Evolutionary conservation across 257 asterid genomes (phyloP).

Genomic region (Ilex asprella): DNA sequence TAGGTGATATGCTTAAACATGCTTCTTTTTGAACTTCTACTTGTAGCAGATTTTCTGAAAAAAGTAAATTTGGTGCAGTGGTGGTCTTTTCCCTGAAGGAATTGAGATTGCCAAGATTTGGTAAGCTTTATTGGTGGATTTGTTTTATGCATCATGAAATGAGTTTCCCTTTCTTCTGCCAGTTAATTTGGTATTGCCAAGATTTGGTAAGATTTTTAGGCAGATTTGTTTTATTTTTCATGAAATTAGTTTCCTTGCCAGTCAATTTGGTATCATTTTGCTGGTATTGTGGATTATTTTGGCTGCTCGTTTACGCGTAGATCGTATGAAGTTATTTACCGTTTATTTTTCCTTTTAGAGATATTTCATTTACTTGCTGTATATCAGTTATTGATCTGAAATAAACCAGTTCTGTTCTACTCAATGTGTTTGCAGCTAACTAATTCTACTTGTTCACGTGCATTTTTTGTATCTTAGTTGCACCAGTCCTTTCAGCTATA

Average conservation of each 20-base stretch:
- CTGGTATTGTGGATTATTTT: not conserved
- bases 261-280: not conserved
- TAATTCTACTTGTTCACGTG: not conserved
- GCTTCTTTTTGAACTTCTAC: constrained; percentile 10
- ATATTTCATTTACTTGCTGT: not conserved
- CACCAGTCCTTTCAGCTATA: too few relatives aligned
- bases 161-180: not conserved
- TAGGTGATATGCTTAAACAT: constrained; percentile 47
- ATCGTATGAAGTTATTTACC: not conserved
- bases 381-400: not conserved
- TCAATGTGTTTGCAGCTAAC: not conserved
- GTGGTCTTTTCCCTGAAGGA: constrained; percentile 99
- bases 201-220: constrained; percentile 70
- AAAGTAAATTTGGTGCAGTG: constrained; percentile 50
- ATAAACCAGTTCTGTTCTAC: not conserved
- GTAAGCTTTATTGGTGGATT: constrained; percentile 39
- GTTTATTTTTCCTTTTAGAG: not conserved
- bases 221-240: not conserved
- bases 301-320: not conserved
- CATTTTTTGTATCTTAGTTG: not conserved
- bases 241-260: not conserved
- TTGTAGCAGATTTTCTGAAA: constrained; percentile 21
- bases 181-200: constrained; percentile 13
- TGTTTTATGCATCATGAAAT: not conserved
- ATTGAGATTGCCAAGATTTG: constrained; percentile 97